These are phyloP conservation scores for Xanthoparmelia taractica DNA, from an alignment of 495 filamentous ascomycete species.

Conservation along the genomic window DNA sequence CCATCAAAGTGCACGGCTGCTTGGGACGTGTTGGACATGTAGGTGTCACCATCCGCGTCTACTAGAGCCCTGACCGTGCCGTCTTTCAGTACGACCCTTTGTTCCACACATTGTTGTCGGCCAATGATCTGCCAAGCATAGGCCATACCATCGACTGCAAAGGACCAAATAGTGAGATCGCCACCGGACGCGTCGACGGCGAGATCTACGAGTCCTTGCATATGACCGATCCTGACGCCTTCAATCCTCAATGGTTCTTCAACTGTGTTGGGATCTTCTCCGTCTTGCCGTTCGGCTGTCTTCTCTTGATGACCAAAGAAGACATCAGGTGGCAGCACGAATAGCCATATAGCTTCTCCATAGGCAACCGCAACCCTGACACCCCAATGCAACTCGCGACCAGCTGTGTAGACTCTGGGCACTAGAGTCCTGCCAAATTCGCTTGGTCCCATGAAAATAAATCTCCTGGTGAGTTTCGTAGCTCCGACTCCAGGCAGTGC, in stretches of 20 bases:
- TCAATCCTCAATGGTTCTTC: slow-evolving; percentile 29
- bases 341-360: slow-evolving; percentile 48
- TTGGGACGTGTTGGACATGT: slow-evolving; percentile 5
- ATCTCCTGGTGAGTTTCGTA: slow-evolving; percentile 40
- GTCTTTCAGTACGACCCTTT: slow-evolving; percentile 5
- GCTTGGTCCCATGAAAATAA: slow-evolving; percentile 29
- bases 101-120: neutral
- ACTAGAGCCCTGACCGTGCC: neutral
- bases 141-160: slow-evolving; percentile 4
- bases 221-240: slow-evolving; percentile 14
- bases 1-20: slow-evolving; percentile 13
- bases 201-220: slow-evolving; percentile 13
- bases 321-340: slow-evolving; percentile 55
- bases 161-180: slow-evolving; percentile 16
- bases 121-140: slow-evolving; percentile 15
- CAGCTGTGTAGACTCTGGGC: slow-evolving; percentile 50
- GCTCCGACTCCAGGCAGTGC: slow-evolving; percentile 48
- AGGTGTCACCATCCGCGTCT: slow-evolving; percentile 15
- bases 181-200: slow-evolving; percentile 18
- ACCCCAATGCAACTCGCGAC: slow-evolving; percentile 53
- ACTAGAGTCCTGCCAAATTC: slow-evolving; percentile 23
- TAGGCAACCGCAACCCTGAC: slow-evolving; percentile 56
- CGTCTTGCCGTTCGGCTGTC: neutral
- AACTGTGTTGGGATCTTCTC: no score
- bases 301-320: slow-evolving; percentile 29